Conservation (phyloP, 345 rosid species). For the Gossypioides kirkii region DNA sequence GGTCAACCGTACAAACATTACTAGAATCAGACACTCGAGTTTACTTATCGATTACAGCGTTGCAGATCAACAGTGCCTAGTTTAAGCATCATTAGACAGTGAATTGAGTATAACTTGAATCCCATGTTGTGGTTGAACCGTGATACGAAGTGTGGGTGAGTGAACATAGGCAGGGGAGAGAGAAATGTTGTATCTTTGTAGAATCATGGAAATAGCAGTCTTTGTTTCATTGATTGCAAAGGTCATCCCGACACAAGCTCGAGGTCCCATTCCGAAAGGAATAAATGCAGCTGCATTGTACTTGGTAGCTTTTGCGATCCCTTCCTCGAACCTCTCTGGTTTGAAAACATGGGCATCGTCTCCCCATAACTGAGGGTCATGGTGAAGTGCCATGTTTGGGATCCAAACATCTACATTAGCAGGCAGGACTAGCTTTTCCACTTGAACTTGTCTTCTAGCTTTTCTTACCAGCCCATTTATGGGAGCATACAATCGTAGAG, state of each 20-base stretch:
- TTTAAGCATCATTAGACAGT: neutral
- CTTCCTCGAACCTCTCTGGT: conserved; percentile 39
- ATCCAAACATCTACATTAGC: no score
- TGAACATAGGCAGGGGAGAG: neutral
- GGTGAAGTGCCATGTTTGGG: conserved; percentile 24
- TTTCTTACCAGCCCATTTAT: conserved; percentile 4
- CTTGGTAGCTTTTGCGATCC: conserved; percentile 39
- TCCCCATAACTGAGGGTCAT: conserved; percentile 37
- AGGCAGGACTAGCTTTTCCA: conserved; percentile 17
- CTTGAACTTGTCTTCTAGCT: conserved; percentile 16
- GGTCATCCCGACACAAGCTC: conserved; percentile 35
- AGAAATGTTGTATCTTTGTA: conserved; percentile 35
- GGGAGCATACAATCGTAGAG: conserved; percentile 30
- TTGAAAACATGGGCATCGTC: conserved; percentile 33
- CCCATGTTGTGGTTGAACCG: no score
- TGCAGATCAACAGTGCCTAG: neutral
- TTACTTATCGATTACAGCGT: no score
- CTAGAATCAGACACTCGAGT: no score
- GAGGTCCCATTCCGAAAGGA: conserved; percentile 38
- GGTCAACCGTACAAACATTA: no score
- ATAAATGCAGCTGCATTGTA: conserved; percentile 27
- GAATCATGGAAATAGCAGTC: conserved; percentile 40
- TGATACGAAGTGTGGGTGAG: no score
- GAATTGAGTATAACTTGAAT: conserved; percentile 23
- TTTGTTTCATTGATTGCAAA: conserved; percentile 31